phyloP scores from a whole-genome alignment of 2,329 filamentous ascomycete species.

The Colletotrichum agaves region DNA sequence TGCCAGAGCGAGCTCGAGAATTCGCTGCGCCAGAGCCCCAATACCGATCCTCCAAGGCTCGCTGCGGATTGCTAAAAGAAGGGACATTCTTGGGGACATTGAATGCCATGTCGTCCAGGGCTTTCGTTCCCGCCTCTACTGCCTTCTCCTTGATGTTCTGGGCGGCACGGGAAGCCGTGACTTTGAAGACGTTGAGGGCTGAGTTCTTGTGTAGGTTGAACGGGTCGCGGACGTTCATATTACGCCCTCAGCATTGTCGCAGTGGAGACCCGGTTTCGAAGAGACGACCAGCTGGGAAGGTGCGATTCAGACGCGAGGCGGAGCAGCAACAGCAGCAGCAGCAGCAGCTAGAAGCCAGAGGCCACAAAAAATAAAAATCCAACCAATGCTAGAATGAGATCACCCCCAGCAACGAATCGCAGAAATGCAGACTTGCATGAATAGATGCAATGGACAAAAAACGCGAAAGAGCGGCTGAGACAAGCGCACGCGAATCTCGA shows the following conservation, averaged over 20 bases:
- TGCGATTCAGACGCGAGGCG: background rate
- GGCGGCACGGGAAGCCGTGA: slow-evolving; percentile 57
- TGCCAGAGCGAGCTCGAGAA: slow-evolving; percentile 52
- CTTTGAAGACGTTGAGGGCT: slow-evolving; percentile 56
- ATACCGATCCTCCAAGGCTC: slow-evolving; percentile 71
- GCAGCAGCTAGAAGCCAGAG: too few relatives aligned
- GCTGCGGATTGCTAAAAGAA: slow-evolving; percentile 72
- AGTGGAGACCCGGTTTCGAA: slow-evolving; percentile 33
- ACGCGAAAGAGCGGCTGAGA: slow-evolving; percentile 33
- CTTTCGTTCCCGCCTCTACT: slow-evolving; percentile 60
- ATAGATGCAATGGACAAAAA: slow-evolving; percentile 28
- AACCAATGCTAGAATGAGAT: background rate
- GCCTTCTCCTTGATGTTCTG: slow-evolving; percentile 58
- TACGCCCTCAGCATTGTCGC: slow-evolving; percentile 37
- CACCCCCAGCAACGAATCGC: slow-evolving; percentile 13
- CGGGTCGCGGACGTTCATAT: slow-evolving; percentile 56
- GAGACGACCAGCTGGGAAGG: slow-evolving; percentile 31
- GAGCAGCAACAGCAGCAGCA: too few relatives aligned
- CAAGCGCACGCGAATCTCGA: slow-evolving; percentile 26
- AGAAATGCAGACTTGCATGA: background rate
- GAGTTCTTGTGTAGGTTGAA: slow-evolving; percentile 52
- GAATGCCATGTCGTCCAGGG: slow-evolving; percentile 71
- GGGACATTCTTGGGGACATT: slow-evolving; percentile 76
- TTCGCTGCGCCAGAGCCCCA: slow-evolving; percentile 68
- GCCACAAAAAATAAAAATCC: background rate